A percentile compares a stretch with the other conserved stretches of the same genome.
These are phyloP conservation scores for Gossypium schwendimanii DNA, from an alignment of 441 rosid genomes.

Conservation along the genomic window DNA sequence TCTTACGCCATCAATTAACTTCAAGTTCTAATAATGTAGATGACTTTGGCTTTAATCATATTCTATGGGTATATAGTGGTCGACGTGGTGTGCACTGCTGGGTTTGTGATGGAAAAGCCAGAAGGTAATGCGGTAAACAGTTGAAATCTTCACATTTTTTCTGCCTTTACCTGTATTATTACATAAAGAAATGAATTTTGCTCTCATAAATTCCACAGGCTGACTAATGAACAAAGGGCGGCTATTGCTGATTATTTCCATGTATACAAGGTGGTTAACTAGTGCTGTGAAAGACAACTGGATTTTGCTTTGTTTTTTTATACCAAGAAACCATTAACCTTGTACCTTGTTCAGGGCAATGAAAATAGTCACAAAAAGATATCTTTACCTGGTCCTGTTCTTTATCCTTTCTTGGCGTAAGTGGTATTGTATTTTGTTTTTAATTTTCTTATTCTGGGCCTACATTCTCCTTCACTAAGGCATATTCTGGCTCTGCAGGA, in stretches of 20 bases:
- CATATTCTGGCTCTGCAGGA: conserved; percentile 41
- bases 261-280: conserved; percentile 59
- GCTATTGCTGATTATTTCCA: conserved; percentile 83
- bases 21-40: conserved; percentile 38
- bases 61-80: conserved; percentile 95
- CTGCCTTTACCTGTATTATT: background rate
- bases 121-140: conserved; percentile 42
- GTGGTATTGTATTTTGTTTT: conserved; percentile 22
- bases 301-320: background rate
- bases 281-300: background rate
- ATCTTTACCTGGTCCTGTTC: conserved; percentile 54
- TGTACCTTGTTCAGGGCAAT: conserved; percentile 53
- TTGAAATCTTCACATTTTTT: background rate
- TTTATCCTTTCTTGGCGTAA: conserved; percentile 90
- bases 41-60: conserved; percentile 83
- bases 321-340: background rate
- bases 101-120: conserved; percentile 95
- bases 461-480: conserved; percentile 16
- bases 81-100: conserved; percentile 97
- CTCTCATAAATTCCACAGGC: conserved; percentile 34
- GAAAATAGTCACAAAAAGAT: conserved; percentile 70
- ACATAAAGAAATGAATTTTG: conserved; percentile 7
- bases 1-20: background rate
- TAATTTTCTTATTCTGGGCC: conserved; percentile 8
- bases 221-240: conserved; percentile 85